Base-by-base conservation (phyloP, 257 asterid genomes). In the Lithospermum erythrorhizon region DNA sequence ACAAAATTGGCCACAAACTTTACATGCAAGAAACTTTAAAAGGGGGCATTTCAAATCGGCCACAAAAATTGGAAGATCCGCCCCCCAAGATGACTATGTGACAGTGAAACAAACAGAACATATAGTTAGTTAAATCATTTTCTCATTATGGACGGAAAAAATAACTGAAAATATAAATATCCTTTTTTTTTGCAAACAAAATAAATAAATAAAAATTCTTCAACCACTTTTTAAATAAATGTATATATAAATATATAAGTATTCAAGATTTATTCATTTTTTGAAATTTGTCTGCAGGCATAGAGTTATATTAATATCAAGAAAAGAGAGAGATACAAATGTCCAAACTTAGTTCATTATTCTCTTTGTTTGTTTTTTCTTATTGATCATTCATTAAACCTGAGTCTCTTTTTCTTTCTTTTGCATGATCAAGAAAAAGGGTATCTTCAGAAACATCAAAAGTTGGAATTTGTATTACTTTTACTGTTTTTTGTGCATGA, bases 331-430 rank as follows among this genome's bases (percentile, higher is more conserved):
- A 35, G 1, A 41, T 41, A 41, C 49, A 41, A 41, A 41, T 41
- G 49, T 41, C 49, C 49, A 41, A 41, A 41, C 1, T 41, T 14
- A 8, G 17, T 41, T 14, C 1, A 11, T 41, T 41, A 41, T 41
- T 41, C 49, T 41, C 49, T 41, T 56, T 23, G 7, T 56, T 53
- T 22, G 81, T 77, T 79, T 75, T 19, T 64, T n/a, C n/a, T 69
- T 73, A 70, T 73, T 66, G 75, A 79, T 78, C 76, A 76, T 66
- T 74, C 61, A 70, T 41, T 53, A 41, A 61, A 14, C 65, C 49
- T 61, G 59, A 35, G 25, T 65, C 66, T 70, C 52, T 66, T 62
- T 45, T 61, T 64, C 6, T 30, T 10, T 35, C 45, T 35, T 70
- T 71, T 58, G 69, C 55, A 54, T 76, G 66, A 58, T 62, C 67